Base-by-base conservation (phyloP, 371 early-diverging fungal genomes). In the Lichtheimia hyalospora region DNA sequence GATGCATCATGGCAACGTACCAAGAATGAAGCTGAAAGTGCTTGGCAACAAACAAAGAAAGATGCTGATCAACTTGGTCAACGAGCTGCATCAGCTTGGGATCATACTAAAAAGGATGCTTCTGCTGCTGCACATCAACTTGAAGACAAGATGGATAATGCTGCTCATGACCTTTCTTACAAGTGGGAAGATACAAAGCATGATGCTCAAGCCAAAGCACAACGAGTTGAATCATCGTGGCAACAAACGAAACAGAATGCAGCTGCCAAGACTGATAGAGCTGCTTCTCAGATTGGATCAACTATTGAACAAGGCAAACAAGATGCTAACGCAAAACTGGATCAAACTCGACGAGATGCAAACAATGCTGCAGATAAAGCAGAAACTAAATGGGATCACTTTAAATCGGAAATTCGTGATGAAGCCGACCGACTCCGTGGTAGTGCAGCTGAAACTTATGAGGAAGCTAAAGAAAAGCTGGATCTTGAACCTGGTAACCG, bases 391-490 rank as follows among this genome's bases (percentile, higher is more conserved):
- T 52, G 50, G 63, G 60, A 67, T 40, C 49, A 52, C 1, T 61
- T 61, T 14, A 46, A 46, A 21, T n/a, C 46, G 5, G 46, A 46
- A 21, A 21, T 46, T 10, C 25, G 54, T 20, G 54, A 40, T 27
- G 40, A 54, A 54, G 54, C 54, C 3, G 13, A 54, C 3, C 1
- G 34, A 41, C 40, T 62, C 1, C 56, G 40, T 25, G 24, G 25
- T 7, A 21, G 5, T 60, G 28, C 58, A 52, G 12, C 24, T 16
- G 28, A 24, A 25, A 14, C 24, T 7, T 21, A 58, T 16, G 23
- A 20, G 14, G 57, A 42, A 6, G 67, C 58, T 25, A 73, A 66
- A 21, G 59, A 51, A 4, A 62, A 65, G 46, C 55, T 64, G 13
- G 43, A 55, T 51, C 18, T 46, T 12, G 46, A 18, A 8, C 18